Base-by-base conservation (phyloP, 2,329 filamentous ascomycete species). In the Hortaea werneckii region DNA sequence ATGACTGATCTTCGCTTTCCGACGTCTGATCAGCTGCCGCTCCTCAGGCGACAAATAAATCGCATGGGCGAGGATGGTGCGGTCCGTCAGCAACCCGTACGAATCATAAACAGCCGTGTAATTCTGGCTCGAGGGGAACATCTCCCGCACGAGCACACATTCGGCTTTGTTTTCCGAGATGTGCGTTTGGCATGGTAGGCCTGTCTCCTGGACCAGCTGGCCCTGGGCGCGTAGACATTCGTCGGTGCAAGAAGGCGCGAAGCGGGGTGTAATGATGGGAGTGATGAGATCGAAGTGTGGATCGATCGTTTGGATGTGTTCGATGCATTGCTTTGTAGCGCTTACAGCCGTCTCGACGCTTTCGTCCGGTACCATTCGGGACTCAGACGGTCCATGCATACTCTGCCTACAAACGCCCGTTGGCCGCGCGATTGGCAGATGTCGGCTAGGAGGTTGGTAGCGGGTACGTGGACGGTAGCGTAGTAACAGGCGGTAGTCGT, bases 401-500 rank as follows among this genome's bases (percentile, higher is more conserved):
- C 86, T 37, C 92, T 77, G 29, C 92, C 92, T 37, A 98, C 78
- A 53, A 96, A 85, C 5, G 92, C 92, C 44, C 92, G 76, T 67
- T 98, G 92, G 39, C 92, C 92, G 27, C 78, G 70, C 0, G 69
- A 62, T n/a, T 86, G 73, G 59, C 90, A 95, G 12, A 95, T 77
- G 52, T 87, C 80, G 0, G 89, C 85, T 5, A 98, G 81, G 6
- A 95, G 76, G 62, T 95, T 95, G n/a, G 92, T 98, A 1, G 88
- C 80, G 1, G 78, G 74, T 1, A 94, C 85, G 63, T 94, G 82
- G 51, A 87, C 80, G 27, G 92, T 96, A 48, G 90, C 90, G 65
- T 85, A 96, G 74, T 96, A 96, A n/a, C 87, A 79, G 5, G 88
- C 88, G 8, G 86, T 92, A 0, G 92, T 98, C 7, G 92, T 98